phyloP scores from a whole-genome alignment of 148 eudicot species.

The Tetragonia tetragonoides region DNA sequence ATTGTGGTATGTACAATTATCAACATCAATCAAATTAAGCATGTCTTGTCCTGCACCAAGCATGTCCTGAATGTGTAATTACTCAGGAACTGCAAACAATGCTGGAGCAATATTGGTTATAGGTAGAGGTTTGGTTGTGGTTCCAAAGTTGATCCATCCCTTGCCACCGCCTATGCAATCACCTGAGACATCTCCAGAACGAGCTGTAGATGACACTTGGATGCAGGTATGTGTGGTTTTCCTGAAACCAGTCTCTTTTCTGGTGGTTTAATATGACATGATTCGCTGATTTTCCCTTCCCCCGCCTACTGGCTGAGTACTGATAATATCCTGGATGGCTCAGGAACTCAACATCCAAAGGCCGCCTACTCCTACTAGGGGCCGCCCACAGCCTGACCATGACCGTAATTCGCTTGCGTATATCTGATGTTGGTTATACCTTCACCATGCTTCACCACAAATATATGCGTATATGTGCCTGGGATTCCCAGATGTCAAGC shows the following conservation, averaged over 20 bases:
- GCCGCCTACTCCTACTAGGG: constrained; percentile 95
- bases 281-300: neutral
- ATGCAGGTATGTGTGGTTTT: constrained; percentile 57
- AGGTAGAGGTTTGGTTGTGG: constrained; percentile 94
- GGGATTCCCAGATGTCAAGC: neutral
- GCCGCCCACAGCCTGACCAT: constrained; percentile 81
- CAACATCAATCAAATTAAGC: neutral
- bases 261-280: neutral
- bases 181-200: constrained; percentile 91
- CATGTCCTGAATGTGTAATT: neutral
- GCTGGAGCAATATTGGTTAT: constrained; percentile 98
- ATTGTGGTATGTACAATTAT: constrained; percentile 61
- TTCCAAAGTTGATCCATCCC: constrained; percentile 95
- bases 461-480: constrained; percentile 9
- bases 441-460: neutral
- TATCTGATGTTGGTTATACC: constrained; percentile 39
- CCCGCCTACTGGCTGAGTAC: neutral
- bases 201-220: constrained; percentile 65
- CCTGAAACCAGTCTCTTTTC: neutral
- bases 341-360: constrained; percentile 95
- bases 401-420: constrained; percentile 88
- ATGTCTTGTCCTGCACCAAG: neutral
- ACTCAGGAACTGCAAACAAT: constrained; percentile 89
- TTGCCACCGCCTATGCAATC: constrained; percentile 85
- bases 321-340: constrained; percentile 1